These are phyloP conservation scores for Phenoliferia sp. DNA, from an alignment of 1,284 basidiomycete species.

Conservation along the genomic window DNA sequence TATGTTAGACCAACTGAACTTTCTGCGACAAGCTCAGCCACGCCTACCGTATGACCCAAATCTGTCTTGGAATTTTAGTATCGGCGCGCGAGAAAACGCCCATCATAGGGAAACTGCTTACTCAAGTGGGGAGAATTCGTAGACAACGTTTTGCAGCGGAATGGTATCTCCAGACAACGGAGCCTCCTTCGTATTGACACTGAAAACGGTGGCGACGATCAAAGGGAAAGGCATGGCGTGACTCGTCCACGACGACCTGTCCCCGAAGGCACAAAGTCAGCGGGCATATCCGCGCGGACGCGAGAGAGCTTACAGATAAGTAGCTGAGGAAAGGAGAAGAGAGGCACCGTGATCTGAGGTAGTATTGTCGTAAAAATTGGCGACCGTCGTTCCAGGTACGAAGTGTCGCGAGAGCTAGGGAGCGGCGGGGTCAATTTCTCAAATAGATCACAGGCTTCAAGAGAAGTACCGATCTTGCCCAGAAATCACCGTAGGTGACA, in stretches of 20 bases:
- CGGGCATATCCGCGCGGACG: too few relatives aligned
- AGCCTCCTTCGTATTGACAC: conserved; percentile 10
- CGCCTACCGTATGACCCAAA: background rate
- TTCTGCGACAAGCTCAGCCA: too few relatives aligned
- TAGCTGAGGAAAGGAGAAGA: conserved; percentile 15
- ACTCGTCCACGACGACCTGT: conserved; percentile 5
- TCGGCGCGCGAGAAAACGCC: background rate
- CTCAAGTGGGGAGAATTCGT: conserved; percentile 47
- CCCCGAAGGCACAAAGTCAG: too few relatives aligned
- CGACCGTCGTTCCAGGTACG: conserved; percentile 18
- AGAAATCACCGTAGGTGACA: conserved; percentile 18
- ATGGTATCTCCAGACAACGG: background rate
- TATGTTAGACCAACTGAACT: too few relatives aligned
- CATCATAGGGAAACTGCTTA: conserved; percentile 15
- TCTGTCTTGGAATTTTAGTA: background rate
- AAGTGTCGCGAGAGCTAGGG: conserved; percentile 27
- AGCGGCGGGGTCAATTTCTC: background rate
- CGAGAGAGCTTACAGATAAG: background rate
- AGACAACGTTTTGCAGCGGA: conserved; percentile 25
- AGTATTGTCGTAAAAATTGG: conserved; percentile 19
- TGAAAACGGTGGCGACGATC: conserved; percentile 18
- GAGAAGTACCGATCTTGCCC: background rate
- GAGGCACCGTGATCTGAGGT: conserved; percentile 14
- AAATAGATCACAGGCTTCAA: background rate
- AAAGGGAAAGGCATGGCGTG: conserved; percentile 28